Evolutionary conservation across 306 rosid genomes (phyloP).

Genomic region (Malus domestica): DNA sequence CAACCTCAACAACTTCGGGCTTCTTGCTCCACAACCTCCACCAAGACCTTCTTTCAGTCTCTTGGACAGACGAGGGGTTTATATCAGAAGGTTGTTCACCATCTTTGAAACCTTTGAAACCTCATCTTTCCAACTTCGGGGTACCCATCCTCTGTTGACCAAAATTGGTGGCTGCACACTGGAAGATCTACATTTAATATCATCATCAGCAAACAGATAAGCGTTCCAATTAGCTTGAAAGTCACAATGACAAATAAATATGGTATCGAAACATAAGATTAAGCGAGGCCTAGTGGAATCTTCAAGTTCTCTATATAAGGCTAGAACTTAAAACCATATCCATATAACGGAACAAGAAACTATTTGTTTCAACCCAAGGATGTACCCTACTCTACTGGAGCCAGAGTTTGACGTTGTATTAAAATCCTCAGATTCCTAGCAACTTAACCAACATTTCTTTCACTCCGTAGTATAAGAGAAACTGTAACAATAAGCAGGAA

Average conservation of each 20-base stretch:
- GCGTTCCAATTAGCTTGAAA: neutral
- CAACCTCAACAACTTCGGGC: conserved; percentile 46
- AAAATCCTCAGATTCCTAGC: neutral
- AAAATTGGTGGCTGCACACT: conserved; percentile 61
- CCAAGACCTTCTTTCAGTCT: conserved; percentile 54
- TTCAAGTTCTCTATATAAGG: neutral
- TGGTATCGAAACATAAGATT: neutral
- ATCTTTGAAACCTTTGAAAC: conserved; percentile 31
- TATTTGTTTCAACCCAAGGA: neutral
- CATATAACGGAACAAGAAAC: too few species aligned
- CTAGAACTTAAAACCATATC: too few species aligned
- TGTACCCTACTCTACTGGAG: neutral
- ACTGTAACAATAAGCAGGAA: neutral
- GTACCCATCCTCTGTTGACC: conserved; percentile 97
- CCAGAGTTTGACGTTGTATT: neutral
- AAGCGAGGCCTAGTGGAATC: neutral
- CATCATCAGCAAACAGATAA: conserved; percentile 15
- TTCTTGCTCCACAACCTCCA: conserved; percentile 76
- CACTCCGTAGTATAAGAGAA: neutral
- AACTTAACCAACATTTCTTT: neutral
- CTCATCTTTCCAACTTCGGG: conserved; percentile 82
- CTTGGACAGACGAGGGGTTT: conserved; percentile 28
- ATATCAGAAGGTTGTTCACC: conserved; percentile 26
- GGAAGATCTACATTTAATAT: conserved; percentile 21
- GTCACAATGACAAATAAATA: neutral